phyloP scores from a whole-genome alignment of 2,329 filamentous ascomycete species.

The Cladobotryum protrusum region DNA sequence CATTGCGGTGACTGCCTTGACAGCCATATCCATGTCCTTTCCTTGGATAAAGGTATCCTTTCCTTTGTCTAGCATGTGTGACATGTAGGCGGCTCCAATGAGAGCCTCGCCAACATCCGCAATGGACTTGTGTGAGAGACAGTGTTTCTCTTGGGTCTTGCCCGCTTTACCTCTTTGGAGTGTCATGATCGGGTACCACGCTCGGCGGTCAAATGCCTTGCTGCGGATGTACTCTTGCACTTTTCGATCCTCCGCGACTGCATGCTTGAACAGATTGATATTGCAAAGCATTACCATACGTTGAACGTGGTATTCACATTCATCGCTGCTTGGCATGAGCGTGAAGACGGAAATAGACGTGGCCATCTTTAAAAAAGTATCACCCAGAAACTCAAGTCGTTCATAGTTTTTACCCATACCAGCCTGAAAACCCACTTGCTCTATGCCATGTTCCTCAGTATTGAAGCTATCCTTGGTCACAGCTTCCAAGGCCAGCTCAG shows the following conservation, averaged over 20 bases:
- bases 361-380: slow-evolving; percentile 92
- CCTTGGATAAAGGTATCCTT: slow-evolving; percentile 12
- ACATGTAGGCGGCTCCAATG: slow-evolving; percentile 75
- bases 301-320: slow-evolving; percentile 83
- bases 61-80: slow-evolving; percentile 18
- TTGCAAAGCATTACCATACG: slow-evolving; percentile 92
- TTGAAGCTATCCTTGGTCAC: slow-evolving; percentile 91
- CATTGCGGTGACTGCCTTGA: slow-evolving; percentile 60
- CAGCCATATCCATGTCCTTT: slow-evolving; percentile 49
- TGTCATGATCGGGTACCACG: slow-evolving; percentile 81
- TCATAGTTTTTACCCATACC: slow-evolving; percentile 97
- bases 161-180: slow-evolving; percentile 66
- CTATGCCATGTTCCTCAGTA: slow-evolving; percentile 61
- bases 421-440: slow-evolving; percentile 66
- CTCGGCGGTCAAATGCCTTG: slow-evolving; percentile 70
- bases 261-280: slow-evolving; percentile 75
- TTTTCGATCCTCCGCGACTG: slow-evolving; percentile 50
- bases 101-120: slow-evolving; percentile 93
- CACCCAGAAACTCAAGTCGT: slow-evolving; percentile 85
- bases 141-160: slow-evolving; percentile 46
- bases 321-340: slow-evolving; percentile 67
- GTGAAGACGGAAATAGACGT: slow-evolving; percentile 85
- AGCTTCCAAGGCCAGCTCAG: slow-evolving; percentile 74
- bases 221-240: slow-evolving; percentile 74
- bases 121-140: slow-evolving; percentile 78